A percentile compares a stretch with the other conserved stretches of the same genome.
Conservation (phyloP, 1,284 basidiomycete species). For the Puccinia triticina region DNA sequence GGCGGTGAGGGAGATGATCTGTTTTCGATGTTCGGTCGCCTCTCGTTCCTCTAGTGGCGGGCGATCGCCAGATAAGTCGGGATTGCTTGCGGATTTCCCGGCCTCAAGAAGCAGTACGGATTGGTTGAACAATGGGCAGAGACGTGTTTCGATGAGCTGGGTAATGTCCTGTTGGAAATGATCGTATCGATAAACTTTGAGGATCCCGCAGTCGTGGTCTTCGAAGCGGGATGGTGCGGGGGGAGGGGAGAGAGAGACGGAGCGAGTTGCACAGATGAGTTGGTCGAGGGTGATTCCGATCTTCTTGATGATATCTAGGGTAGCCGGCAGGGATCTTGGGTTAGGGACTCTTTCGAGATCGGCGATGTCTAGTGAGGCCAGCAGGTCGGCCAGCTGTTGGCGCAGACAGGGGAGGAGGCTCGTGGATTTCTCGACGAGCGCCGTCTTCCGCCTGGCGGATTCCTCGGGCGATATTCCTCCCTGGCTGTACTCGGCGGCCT, state of each 20-base stretch:
- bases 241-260: neutral
- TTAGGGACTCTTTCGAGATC: neutral
- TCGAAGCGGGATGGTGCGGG: neutral
- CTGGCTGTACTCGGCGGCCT: neutral
- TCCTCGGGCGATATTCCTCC: neutral
- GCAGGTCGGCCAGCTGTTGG: neutral
- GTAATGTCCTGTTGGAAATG: neutral
- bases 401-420: neutral
- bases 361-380: neutral
- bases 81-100: neutral
- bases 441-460: neutral
- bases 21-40: neutral
- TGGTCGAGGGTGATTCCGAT: neutral
- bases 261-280: neutral
- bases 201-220: neutral
- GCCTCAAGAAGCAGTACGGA: neutral
- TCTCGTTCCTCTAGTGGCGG: neutral
- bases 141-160: neutral
- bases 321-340: neutral
- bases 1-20: neutral
- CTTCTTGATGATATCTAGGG: neutral
- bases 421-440: neutral
- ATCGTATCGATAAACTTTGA: neutral
- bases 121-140: neutral
- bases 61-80: neutral